Evolutionary conservation across 306 rosid genomes (phyloP).

Genomic region (Hylodesmum podocarpum): DNA sequence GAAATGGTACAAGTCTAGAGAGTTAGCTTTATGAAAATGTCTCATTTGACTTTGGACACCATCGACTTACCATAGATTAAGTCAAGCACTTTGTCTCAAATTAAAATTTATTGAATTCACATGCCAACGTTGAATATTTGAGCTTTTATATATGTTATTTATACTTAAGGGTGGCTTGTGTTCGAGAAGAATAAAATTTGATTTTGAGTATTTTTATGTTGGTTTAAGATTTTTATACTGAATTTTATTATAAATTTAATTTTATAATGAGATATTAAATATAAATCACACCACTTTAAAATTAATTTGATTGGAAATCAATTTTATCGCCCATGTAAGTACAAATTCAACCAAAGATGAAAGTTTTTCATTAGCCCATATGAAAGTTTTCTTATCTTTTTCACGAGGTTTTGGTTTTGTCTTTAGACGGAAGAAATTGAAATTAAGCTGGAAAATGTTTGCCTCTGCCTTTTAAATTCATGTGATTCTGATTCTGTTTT

Average conservation of each 20-base stretch:
- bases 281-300: too few relatives aligned
- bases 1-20: not conserved
- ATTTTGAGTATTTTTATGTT: too few relatives aligned
- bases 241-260: too few relatives aligned
- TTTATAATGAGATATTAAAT: too few relatives aligned
- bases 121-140: not conserved
- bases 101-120: not conserved
- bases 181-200: too few relatives aligned
- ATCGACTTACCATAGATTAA: not conserved
- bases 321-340: too few relatives aligned
- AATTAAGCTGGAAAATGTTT: not conserved
- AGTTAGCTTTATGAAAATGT: not conserved
- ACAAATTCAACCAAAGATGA: too few relatives aligned
- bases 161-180: not conserved
- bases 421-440: not conserved
- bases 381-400: not conserved
- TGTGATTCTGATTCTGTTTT: not conserved
- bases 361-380: too few relatives aligned
- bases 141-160: not conserved
- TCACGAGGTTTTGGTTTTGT: not conserved
- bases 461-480: not conserved
- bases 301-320: too few relatives aligned
- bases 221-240: too few relatives aligned
- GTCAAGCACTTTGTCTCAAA: not conserved
- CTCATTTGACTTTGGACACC: slow-evolving; percentile 1